Evolutionary conservation across 257 asterid genomes (phyloP), one percentile per base, ranked within the genome.

Genomic region (Voacanga thouarsii): DNA sequence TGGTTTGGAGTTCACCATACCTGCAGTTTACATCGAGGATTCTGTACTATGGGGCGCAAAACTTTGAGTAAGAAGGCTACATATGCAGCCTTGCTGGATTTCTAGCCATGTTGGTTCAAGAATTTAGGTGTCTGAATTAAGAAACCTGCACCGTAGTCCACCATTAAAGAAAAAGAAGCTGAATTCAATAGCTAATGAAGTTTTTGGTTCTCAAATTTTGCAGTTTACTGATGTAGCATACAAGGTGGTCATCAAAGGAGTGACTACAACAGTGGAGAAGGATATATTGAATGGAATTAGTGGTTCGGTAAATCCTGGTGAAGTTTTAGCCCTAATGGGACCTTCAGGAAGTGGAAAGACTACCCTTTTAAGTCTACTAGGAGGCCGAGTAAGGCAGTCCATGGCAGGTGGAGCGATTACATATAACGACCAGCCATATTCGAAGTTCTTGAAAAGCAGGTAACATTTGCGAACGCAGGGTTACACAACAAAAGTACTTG

Each of bases 311-410:
- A 89, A 84, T 81, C 99, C 99, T 1, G 98, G 99, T 23, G 98
- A 96, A 80, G 96, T 96, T 72, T 72, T 96, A 73, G 99, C 99
- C 5, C 85, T 96, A 50, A 96, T 96, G 99, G 99, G 99, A 53
- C 99, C 99, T 45, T 96, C 99, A 6, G 99, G 99, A 71, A 89
- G 99, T 67, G 99, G 99, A 56, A 96, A 96, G 86, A 96, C 99
- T 16, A 86, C 99, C 0, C 80, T 96, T 5, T 89, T 96, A 87
- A 91, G 92, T 74, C 79, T 93, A 28, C 90, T 96, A 7, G 98
- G 99, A 75, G 98, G 99, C 63, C 82, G 99, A 75, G 77, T 83
- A 12, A 86, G 85, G 75, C 91, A 86, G 41, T 84, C 89, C 8
- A 3, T 87, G 55, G 60, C 77, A 21, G 92, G 96, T 15, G 97